Evolutionary conservation across 768 basidiomycete species (phyloP).

Genomic region (Suillus fuscotomentosus): DNA sequence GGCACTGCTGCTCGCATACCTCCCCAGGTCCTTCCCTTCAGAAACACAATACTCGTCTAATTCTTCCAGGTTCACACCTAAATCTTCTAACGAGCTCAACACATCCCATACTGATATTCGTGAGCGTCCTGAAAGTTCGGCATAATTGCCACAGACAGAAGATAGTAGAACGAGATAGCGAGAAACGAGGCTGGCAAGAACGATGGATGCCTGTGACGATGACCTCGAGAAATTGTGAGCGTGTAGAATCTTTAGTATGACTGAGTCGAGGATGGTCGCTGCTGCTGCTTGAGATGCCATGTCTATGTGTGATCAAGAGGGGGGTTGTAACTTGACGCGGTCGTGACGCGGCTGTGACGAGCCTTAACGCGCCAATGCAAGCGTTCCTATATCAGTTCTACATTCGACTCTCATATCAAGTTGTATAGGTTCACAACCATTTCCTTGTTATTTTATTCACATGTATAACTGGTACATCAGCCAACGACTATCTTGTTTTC

Average conservation of each 20-base stretch:
- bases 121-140: constrained; percentile 71
- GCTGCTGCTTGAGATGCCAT: constrained; percentile 43
- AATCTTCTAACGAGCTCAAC: constrained; percentile 64
- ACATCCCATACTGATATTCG: constrained; percentile 59
- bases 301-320: background rate
- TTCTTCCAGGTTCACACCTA: constrained; percentile 72
- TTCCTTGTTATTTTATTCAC: no score
- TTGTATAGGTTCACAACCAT: no score
- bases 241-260: constrained; percentile 68
- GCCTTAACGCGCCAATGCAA: no score
- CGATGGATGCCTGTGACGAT: constrained; percentile 66
- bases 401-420: no score
- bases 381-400: no score
- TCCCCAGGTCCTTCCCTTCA: constrained; percentile 67
- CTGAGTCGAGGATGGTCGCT: constrained; percentile 64
- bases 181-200: constrained; percentile 73
- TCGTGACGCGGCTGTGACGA: no score
- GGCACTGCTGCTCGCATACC: constrained; percentile 62
- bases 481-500: no score
- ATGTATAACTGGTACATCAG: no score
- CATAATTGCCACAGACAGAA: constrained; percentile 67
- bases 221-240: constrained; percentile 76
- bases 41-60: constrained; percentile 61
- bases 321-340: no score
- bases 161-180: constrained; percentile 70